Evolutionary conservation across 2,329 filamentous ascomycete species (phyloP).

Genomic region (Xylariaceae sp.): DNA sequence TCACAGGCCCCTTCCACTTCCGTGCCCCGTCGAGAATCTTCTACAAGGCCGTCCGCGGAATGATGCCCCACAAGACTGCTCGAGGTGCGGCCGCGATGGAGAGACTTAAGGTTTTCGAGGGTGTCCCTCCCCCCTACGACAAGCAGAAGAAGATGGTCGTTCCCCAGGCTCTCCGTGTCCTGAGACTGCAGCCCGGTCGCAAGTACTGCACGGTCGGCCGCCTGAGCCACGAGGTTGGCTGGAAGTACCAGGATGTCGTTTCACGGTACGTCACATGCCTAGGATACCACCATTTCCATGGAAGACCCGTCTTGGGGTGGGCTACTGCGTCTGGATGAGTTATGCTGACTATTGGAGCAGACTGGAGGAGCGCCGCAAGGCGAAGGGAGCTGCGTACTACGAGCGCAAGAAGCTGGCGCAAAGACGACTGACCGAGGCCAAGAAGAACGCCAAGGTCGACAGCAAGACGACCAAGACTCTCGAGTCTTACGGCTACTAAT

Average conservation of each 20-base stretch:
- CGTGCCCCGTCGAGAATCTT: slow-evolving; percentile 98
- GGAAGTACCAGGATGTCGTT: slow-evolving; percentile 99
- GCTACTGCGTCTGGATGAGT: not conserved
- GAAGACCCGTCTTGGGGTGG: not conserved
- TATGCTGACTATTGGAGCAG: slow-evolving; percentile 40
- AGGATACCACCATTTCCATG: not conserved
- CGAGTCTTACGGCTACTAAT: slow-evolving; percentile 85
- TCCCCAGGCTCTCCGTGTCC: slow-evolving; percentile 92
- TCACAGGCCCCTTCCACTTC: slow-evolving; percentile 95
- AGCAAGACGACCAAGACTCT: slow-evolving; percentile 83
- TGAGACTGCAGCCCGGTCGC: slow-evolving; percentile 95
- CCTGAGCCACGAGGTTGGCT: slow-evolving; percentile 97
- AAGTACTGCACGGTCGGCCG: slow-evolving; percentile 99
- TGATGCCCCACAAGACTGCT: slow-evolving; percentile 99
- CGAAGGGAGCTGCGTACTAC: slow-evolving; percentile 98
- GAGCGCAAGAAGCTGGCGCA: slow-evolving; percentile 97
- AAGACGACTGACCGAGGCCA: slow-evolving; percentile 83
- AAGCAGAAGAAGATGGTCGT: slow-evolving; percentile 99
- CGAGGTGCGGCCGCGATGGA: slow-evolving; percentile 94
- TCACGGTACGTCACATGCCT: slow-evolving; percentile 64
- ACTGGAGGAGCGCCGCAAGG: slow-evolving; percentile 99
- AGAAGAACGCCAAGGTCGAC: slow-evolving; percentile 85
- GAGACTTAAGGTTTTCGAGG: slow-evolving; percentile 99
- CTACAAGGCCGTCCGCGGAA: slow-evolving; percentile 99
- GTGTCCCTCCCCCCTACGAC: slow-evolving; percentile 97